These are phyloP conservation scores for Solanum arcanum DNA, from an alignment of 257 asterid species.

Conservation along the genomic window DNA sequence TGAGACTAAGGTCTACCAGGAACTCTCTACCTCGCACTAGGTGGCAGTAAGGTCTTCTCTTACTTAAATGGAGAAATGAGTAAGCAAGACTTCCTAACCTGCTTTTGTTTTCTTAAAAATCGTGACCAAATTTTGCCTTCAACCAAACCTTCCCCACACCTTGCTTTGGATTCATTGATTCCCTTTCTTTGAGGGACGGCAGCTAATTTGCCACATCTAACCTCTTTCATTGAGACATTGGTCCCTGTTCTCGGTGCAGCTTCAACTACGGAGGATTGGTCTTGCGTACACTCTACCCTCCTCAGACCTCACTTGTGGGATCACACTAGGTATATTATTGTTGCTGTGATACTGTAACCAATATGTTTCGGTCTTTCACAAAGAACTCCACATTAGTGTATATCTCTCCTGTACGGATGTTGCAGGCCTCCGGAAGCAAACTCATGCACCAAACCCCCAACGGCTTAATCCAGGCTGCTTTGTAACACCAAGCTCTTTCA, in stretches of 20 bases:
- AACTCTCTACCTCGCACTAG: background rate
- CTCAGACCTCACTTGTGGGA: background rate
- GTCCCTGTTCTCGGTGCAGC: too few species aligned
- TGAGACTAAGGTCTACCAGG: background rate
- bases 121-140: background rate
- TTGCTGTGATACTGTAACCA: constrained; percentile 19
- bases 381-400: constrained; percentile 28
- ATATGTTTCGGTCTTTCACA: constrained; percentile 20
- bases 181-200: too few species aligned
- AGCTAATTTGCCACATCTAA: too few species aligned
- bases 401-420: constrained; percentile 47
- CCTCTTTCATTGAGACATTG: too few species aligned
- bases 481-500: constrained; percentile 40
- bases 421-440: constrained; percentile 60
- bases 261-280: background rate
- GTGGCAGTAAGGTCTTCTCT: background rate
- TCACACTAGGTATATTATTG: background rate
- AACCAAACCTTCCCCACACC: background rate
- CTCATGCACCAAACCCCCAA: constrained; percentile 48
- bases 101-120: background rate
- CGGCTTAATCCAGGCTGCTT: constrained; percentile 83
- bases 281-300: background rate
- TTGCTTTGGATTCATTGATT: background rate
- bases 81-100: background rate
- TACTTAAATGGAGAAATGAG: background rate